Evolutionary conservation across 2,329 filamentous ascomycete species (phyloP).

Genomic region (Clonostachys chloroleuca): DNA sequence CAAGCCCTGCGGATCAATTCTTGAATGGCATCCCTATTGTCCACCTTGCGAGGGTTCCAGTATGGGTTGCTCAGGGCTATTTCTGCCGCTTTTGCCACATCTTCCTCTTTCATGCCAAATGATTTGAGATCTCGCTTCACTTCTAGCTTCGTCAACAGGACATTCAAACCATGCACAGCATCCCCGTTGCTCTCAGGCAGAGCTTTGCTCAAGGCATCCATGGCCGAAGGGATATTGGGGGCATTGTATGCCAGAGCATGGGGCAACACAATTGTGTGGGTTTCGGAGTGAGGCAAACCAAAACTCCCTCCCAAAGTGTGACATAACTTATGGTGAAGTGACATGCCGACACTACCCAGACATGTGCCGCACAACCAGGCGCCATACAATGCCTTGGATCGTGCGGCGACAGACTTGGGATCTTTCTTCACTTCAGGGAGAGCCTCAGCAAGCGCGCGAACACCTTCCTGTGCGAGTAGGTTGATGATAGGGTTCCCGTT

Average conservation of each 20-base stretch:
- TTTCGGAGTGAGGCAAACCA: conserved; percentile 61
- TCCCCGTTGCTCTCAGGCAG: conserved; percentile 54
- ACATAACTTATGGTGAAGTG: conserved; percentile 64
- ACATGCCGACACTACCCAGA: conserved; percentile 56
- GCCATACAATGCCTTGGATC: conserved; percentile 47
- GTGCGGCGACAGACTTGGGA: conserved; percentile 35
- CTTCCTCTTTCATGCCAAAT: conserved; percentile 54
- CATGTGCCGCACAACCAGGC: conserved; percentile 62
- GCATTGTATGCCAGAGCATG: conserved; percentile 62
- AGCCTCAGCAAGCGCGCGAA: conserved; percentile 43
- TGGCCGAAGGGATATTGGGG: conserved; percentile 43
- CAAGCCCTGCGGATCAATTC: conserved; percentile 57
- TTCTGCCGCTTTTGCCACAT: conserved; percentile 55
- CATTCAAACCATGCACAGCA: conserved; percentile 52
- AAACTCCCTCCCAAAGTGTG: conserved; percentile 61
- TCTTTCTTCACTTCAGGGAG: conserved; percentile 47
- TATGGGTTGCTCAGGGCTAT: conserved; percentile 55
- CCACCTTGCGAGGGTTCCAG: conserved; percentile 52
- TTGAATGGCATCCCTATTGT: conserved; percentile 38
- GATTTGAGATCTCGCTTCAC: conserved; percentile 48
- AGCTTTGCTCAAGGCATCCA: conserved; percentile 45
- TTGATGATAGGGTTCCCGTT: conserved; percentile 57
- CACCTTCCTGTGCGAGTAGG: conserved; percentile 54
- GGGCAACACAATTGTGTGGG: conserved; percentile 58
- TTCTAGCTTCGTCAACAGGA: conserved; percentile 44